These are phyloP conservation scores for Penstemon davidsonii DNA, from an alignment of 257 asterid genomes.

Conservation along the genomic window DNA sequence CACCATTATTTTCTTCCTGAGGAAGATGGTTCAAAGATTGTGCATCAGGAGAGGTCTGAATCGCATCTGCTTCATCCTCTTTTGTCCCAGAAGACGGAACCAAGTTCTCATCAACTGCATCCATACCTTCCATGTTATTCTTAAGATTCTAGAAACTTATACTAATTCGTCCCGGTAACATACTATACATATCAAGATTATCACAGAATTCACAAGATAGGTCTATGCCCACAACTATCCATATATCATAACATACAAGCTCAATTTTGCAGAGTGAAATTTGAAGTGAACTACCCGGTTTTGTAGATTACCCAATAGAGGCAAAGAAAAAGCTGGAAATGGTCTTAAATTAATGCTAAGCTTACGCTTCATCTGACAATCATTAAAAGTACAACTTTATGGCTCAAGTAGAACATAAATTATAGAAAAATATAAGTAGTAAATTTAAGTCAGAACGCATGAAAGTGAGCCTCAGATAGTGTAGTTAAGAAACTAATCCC, in stretches of 20 bases:
- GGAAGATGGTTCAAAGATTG: constrained; percentile 18
- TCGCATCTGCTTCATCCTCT: neutral
- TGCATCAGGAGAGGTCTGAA: constrained; percentile 8
- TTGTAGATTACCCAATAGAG: neutral
- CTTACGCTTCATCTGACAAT: neutral
- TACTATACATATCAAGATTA: neutral
- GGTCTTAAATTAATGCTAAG: neutral
- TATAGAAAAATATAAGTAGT: neutral
- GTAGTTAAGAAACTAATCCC: neutral
- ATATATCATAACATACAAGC: neutral
- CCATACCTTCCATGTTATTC: neutral
- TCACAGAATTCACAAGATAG: constrained; percentile 2
- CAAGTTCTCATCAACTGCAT: neutral
- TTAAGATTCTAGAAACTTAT: neutral
- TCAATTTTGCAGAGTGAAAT: neutral
- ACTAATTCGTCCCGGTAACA: neutral
- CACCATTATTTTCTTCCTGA: constrained; percentile 3
- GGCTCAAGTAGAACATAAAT: neutral
- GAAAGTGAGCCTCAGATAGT: neutral
- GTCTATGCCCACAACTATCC: constrained; percentile 1
- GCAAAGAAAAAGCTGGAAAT: neutral
- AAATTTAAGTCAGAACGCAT: neutral
- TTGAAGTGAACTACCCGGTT: neutral
- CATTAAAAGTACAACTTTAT: too few species aligned
- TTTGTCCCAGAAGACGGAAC: neutral